Conservation (phyloP, 495 filamentous ascomycete species). For the Pseudotulostoma volvatum region DNA sequence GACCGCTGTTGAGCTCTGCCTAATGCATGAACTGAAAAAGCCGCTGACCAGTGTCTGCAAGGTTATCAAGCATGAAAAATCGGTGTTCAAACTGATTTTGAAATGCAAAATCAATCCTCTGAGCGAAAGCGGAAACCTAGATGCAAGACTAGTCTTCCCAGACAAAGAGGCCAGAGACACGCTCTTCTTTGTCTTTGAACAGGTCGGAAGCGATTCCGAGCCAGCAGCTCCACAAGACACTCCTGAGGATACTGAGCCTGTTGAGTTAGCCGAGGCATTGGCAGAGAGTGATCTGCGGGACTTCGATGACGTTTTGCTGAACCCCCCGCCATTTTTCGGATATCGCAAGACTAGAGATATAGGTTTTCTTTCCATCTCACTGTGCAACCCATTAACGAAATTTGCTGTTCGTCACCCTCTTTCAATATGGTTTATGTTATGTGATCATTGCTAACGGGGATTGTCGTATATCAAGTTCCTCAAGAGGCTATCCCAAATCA, state of each 20-base stretch:
- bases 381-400: slow-evolving; percentile 44
- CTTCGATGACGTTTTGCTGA: neutral
- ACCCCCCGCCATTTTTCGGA: slow-evolving; percentile 6
- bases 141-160: slow-evolving; percentile 18
- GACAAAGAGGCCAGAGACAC: slow-evolving; percentile 13
- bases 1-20: slow-evolving; percentile 30
- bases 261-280: slow-evolving; percentile 2
- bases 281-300: slow-evolving; percentile 3
- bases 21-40: slow-evolving; percentile 23
- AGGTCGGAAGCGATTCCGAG: slow-evolving; percentile 16
- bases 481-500: slow-evolving; percentile 65
- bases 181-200: slow-evolving; percentile 24
- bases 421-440: neutral
- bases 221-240: slow-evolving; percentile 3
- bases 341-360: slow-evolving; percentile 9
- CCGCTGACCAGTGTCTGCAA: slow-evolving; percentile 15
- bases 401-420: slow-evolving; percentile 47
- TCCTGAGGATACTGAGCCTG: slow-evolving; percentile 1
- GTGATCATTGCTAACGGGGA: slow-evolving; percentile 8
- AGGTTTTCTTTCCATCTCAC: slow-evolving; percentile 21
- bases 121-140: slow-evolving; percentile 4
- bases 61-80: slow-evolving; percentile 15
- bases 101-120: slow-evolving; percentile 14
- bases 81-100: slow-evolving; percentile 13
- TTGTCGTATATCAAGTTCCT: slow-evolving; percentile 39